Conservation (phyloP, 2,329 filamentous ascomycete species). For the Bimuria novae-zelandiae region DNA sequence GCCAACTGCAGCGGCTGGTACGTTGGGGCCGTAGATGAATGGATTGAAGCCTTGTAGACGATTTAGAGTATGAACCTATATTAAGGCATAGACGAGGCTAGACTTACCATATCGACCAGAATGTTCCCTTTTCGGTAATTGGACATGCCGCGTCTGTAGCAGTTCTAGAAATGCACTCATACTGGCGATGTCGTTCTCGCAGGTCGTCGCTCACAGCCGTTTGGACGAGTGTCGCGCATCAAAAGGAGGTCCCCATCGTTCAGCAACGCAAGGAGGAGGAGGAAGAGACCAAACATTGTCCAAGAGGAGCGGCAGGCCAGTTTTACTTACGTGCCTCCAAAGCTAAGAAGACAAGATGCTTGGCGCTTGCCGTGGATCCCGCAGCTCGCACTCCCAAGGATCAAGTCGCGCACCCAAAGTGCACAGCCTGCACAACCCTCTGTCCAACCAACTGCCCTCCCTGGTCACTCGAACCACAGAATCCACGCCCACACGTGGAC, state of each 20-base stretch:
- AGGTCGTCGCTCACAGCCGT: neutral
- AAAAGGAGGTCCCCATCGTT: neutral
- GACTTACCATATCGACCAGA: constrained; percentile 26
- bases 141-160: constrained; percentile 16
- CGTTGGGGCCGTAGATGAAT: constrained; percentile 57
- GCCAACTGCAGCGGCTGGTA: constrained; percentile 50
- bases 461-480: neutral
- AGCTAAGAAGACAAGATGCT: constrained; percentile 38
- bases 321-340: constrained; percentile 33
- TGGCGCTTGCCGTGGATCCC: constrained; percentile 25
- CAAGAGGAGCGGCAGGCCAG: constrained; percentile 20
- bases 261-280: constrained; percentile 9
- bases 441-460: constrained; percentile 1
- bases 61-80: constrained; percentile 2
- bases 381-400: neutral
- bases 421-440: neutral
- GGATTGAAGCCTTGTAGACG: constrained; percentile 32
- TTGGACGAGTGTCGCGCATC: neutral
- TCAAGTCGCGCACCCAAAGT: constrained; percentile 4
- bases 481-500: neutral
- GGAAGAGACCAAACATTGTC: constrained; percentile 1
- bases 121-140: constrained; percentile 29
- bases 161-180: constrained; percentile 21
- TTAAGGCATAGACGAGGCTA: neutral
- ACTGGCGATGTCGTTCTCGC: constrained; percentile 5